These are phyloP conservation scores for Pestalotiopsis sp. DNA, from an alignment of 2,329 filamentous ascomycete genomes.

Conservation along the genomic window DNA sequence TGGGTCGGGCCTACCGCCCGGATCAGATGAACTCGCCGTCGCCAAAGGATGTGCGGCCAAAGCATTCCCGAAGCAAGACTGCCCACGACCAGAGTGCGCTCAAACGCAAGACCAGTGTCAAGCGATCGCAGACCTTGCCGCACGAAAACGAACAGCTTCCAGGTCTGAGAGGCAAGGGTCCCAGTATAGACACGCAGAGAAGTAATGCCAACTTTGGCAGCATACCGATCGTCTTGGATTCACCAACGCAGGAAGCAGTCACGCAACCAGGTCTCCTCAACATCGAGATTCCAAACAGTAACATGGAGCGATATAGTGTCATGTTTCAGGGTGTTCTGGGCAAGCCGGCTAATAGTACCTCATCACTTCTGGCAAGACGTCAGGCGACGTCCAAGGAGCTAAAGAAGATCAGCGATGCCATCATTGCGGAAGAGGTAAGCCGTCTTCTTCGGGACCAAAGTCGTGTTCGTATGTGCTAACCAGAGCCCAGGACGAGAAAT, in stretches of 20 bases:
- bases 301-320: conserved; percentile 87
- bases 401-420: conserved; percentile 51
- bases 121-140: conserved; percentile 45
- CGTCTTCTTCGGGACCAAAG: background rate
- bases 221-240: conserved; percentile 24
- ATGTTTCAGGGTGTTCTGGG: conserved; percentile 82
- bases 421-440: conserved; percentile 39
- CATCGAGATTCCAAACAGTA: conserved; percentile 77
- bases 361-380: conserved; percentile 54
- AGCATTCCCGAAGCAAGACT: conserved; percentile 39
- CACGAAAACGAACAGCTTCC: conserved; percentile 20
- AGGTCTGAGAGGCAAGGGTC: background rate
- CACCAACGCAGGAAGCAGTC: conserved; percentile 9
- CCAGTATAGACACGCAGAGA: conserved; percentile 9
- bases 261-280: conserved; percentile 54
- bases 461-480: background rate
- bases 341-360: conserved; percentile 37
- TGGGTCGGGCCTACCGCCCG: conserved; percentile 18
- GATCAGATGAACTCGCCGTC: conserved; percentile 18
- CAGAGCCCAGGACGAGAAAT: conserved; percentile 15
- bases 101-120: conserved; percentile 46
- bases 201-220: conserved; percentile 24
- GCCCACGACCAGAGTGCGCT: conserved; percentile 28
- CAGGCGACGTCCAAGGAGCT: conserved; percentile 62
- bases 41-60: conserved; percentile 20